Conservation (phyloP, 495 filamentous ascomycete species). For the Aspergillus wentii region DNA sequence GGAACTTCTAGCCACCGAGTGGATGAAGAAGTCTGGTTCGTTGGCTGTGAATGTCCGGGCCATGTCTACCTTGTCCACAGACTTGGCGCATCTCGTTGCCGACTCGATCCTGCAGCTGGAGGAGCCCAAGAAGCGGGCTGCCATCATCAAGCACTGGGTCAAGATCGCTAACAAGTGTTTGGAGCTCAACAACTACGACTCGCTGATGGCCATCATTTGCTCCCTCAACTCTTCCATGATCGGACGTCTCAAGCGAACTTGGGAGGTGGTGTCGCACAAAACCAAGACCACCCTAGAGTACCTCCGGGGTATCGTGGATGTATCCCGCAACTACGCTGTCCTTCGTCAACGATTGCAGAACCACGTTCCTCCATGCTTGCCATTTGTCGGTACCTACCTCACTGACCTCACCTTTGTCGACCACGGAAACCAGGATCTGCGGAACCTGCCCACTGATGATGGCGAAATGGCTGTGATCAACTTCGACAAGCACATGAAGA, state of each 20-base stretch:
- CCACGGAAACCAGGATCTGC: slow-evolving; percentile 75
- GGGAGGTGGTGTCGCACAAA: slow-evolving; percentile 85
- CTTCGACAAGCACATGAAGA: slow-evolving; percentile 95
- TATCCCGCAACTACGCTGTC: slow-evolving; percentile 86
- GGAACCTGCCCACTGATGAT: slow-evolving; percentile 44
- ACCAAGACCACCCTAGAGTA: slow-evolving; percentile 74
- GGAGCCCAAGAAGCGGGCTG: slow-evolving; percentile 86
- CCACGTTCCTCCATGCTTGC: slow-evolving; percentile 87
- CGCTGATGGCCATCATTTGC: slow-evolving; percentile 94
- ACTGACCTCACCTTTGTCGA: slow-evolving; percentile 79
- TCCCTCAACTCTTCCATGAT: slow-evolving; percentile 89
- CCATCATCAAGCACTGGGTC: slow-evolving; percentile 96
- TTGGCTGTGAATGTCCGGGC: slow-evolving; percentile 88
- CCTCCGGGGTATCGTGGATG: slow-evolving; percentile 77
- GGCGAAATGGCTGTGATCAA: slow-evolving; percentile 80
- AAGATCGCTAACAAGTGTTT: slow-evolving; percentile 88
- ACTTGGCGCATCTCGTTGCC: slow-evolving; percentile 89
- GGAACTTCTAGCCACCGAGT: slow-evolving; percentile 89
- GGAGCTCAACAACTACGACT: slow-evolving; percentile 92
- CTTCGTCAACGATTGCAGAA: slow-evolving; percentile 82
- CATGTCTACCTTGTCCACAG: slow-evolving; percentile 89
- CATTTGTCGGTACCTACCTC: slow-evolving; percentile 94
- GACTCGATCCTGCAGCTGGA: slow-evolving; percentile 84
- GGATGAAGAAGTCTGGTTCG: slow-evolving; percentile 78
- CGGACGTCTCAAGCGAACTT: slow-evolving; percentile 83